Evolutionary conservation across 1,284 basidiomycete genomes (phyloP), one percentile per base, ranked within the genome.

Genomic region (Sanghuangporus baumii): DNA sequence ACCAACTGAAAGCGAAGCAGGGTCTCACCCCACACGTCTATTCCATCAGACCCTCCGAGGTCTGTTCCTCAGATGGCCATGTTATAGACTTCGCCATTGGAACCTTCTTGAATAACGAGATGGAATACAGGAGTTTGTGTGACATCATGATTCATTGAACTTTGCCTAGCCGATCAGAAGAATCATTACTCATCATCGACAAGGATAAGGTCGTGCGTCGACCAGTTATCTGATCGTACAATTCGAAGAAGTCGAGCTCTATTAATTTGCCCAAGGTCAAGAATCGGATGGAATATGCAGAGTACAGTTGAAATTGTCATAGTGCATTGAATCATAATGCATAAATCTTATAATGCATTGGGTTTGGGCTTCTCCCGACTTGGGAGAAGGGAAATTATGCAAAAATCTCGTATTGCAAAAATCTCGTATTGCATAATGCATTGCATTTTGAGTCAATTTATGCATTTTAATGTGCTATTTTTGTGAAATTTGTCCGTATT

Each of bases 201-300:
- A n/a, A 76, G 67, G 48, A 75, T 71, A 37, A 76, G 66, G 60
- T 76, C 74, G 58, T 76, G 75, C 14, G 75, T 46, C 9, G 75
- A 75, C 62, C 66, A 75, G 66, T 72, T 72, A 4, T 66, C 72
- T 2, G 72, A 73, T 41, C 40, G 40, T 41, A 16, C 11, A 41
- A 41, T 16, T 16, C 40, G 40, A 16, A 41, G 2, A 41, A 41
- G 1, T 41, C 40, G 16, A 41, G 40, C 1, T 41, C 11, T 11
- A 41, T 1, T 41, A 41, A 41, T 23, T 23, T 23, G 23, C 23
- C 23, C 23, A 23, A 23, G 23, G 23, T 23, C 23, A 23, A 23
- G 23, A 23, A 23, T 23, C 23, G 23, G 23, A 23, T 23, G 23
- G 2, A 23, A 23, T 23, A 23, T 2, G 23, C 23, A 23, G 23